These are phyloP conservation scores for Mycena metata DNA, from an alignment of 768 basidiomycete genomes.

Conservation along the genomic window DNA sequence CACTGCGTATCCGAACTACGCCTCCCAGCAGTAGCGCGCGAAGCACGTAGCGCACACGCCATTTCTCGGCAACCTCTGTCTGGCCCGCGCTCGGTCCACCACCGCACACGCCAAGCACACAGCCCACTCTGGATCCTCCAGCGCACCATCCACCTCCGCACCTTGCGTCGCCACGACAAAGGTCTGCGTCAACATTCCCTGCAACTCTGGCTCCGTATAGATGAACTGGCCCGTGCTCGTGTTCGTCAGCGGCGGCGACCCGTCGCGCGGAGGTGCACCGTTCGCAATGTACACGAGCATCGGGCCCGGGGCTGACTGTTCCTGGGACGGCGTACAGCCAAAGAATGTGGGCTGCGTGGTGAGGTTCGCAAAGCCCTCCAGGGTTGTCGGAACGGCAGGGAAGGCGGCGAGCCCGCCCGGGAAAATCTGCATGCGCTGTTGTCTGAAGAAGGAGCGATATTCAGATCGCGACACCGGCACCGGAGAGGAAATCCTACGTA, in stretches of 20 bases:
- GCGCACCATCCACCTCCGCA: constrained; percentile 54
- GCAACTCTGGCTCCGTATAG: constrained; percentile 56
- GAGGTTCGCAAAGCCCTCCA: constrained; percentile 52
- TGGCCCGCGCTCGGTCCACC: constrained; percentile 48
- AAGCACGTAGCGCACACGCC: constrained; percentile 50
- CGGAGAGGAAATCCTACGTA: neutral
- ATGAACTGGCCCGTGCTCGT: constrained; percentile 55
- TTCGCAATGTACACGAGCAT: constrained; percentile 71
- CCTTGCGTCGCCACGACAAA: constrained; percentile 56
- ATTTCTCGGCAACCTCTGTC: constrained; percentile 38
- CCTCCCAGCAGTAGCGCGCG: constrained; percentile 47
- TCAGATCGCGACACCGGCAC: neutral
- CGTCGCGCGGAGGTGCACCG: constrained; percentile 57
- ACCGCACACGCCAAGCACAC: constrained; percentile 69
- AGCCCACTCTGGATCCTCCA: constrained; percentile 63
- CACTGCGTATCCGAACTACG: too few species aligned
- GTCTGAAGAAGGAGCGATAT: constrained; percentile 4
- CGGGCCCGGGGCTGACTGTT: constrained; percentile 48
- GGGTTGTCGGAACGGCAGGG: constrained; percentile 62
- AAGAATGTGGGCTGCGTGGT: constrained; percentile 70
- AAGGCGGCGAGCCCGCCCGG: constrained; percentile 44
- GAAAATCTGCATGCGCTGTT: constrained; percentile 33
- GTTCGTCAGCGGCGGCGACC: constrained; percentile 57
- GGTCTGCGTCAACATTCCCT: constrained; percentile 60
- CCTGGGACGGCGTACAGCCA: constrained; percentile 57